Evolutionary conservation across 1,284 basidiomycete genomes (phyloP), one percentile per base, ranked within the genome.

Genomic region (Tranzscheliella williamsii): DNA sequence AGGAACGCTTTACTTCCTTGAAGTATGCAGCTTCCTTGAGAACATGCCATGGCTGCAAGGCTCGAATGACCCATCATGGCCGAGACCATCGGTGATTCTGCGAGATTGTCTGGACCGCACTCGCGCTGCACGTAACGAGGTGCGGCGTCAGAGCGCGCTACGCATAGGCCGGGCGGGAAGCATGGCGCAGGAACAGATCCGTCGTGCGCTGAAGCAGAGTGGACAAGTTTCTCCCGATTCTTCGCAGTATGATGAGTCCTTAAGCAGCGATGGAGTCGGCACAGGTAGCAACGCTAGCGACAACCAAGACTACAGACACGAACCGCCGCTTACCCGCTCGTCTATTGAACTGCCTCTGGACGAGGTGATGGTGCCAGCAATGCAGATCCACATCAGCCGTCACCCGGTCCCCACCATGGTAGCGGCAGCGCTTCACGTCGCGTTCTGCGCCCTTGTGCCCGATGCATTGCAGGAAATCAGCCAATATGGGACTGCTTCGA

Each of bases 331-430:
- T 12, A 45, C 18, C 16, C 34, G 33, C 15, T 50, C 43, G 17
- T 11, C 32, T 17, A 18, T 11, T 8, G 8, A 11, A 11, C 41
- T 62, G 38, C 58, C 58, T 12, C 58, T 55, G 27, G 52, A 51
- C 29, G 58, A 62, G 37, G 51, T 62, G 58, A 42, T 62, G 37
- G 58, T 62, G 22, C 52, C 58, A 29, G 40, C 58, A 6, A n/a
- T 62, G 44, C 58, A 62, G 41, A 55, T 62, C 24, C 58, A 62
- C 32, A 52, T 45, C 40, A 62, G 58, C 34, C 52, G 58, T 22
- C 58, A 62, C 45, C 58, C 58, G 7, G 52, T 62, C 6, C 58
- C 52, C 6, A 55, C 47, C 4, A 44, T 55, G 24, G 38, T 62
- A 27, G 58, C 58, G 12, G 35, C 35, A 24, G 40, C 30, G 22